Base-by-base conservation (phyloP, 495 filamentous ascomycete genomes). In the Neurospora discreta region DNA sequence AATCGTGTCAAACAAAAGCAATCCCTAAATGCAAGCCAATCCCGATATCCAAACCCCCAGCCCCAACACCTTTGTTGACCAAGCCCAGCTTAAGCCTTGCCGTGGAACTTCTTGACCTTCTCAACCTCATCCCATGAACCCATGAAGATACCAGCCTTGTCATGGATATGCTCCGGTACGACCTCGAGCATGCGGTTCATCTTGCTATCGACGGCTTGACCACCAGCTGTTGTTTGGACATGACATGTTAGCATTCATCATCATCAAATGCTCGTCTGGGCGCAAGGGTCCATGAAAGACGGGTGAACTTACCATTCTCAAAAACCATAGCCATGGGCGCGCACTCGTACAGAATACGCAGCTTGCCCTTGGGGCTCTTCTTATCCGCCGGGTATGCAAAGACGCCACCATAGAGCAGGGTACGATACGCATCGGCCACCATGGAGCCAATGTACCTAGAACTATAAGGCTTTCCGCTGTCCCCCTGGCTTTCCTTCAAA, bases 241-340 rank as follows among this genome's bases (percentile, higher is more conserved):
- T 3, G 3, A 43, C 3, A 20, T n/a, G 72, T 81, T 71, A 80
- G 77, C 68, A 52, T 72, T 44, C 38, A 36, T 36, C n/a, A 26
- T 4, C 42, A n/a, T 40, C n/a, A n/a, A n/a, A 13, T 20, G 10
- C 1, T 16, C 13, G 23, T 39, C 5, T 68, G 42, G 38, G 44
- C 38, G 71, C 46, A 23, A 65, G 38, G 38, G 7, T 0, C 13
- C 41, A 23, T 8, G 10, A 72, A 39, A 20, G 6, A 36, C 33
- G 33, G 33, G 2, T 23, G 6, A 20, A 86, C 89, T 84, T 78
- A 95, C 92, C 92, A 82, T 99, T 97, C 85, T 99, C 95, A 83
- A 99, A 97, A 26, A 99, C 86, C 94, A 98, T 93, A 7, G 96
- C 96, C 95, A 99, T 99, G 20, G 95, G 95, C 58, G 96, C 95